Evolutionary conservation across 1,284 basidiomycete genomes (phyloP), one percentile per base, ranked within the genome.

Genomic region (Pascua sp.): DNA sequence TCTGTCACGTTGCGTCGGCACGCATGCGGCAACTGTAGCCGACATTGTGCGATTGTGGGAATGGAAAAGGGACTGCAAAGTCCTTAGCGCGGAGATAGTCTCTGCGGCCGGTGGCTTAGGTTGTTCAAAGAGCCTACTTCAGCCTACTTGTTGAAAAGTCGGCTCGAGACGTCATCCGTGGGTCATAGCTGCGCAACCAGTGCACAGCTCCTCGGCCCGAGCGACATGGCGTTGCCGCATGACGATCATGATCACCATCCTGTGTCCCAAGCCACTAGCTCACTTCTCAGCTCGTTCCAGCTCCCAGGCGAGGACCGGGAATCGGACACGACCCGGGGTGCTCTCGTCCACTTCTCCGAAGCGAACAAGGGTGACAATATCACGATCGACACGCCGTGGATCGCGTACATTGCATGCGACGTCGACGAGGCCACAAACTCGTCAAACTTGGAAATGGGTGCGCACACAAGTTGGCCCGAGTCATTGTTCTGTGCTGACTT

Each of bases 361-460:
- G 61, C 64, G 2, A 62, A 57, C 5, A 67, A 65, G 50, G 67
- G 67, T 2, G 56, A 51, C 38, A 89, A 87, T 84, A 36, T 81
- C 71, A 67, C 77, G 0, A 71, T 76, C 0, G 56, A 78, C 2
- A 89, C 90, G 0, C 90, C 91, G 8, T 94, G 90, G 90, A 89
- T 94, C 62, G 91, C 91, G 5, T 82, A 91, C 65, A 84, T 94
- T 47, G 83, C 84, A 11, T 94, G 91, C 72, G 90, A 92, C 68
- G 69, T 71, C 53, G 90, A 91, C 71, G 82, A 83, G 0, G 40
- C 40, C 18, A 41, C 44, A 46, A 53, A 24, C 49, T 16, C 32
- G 24, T 7, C 40, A 32, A 37, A 47, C 11, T 41, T 42, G 39
- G 15, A 42, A 42, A n/a, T 17, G 16, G 42, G 36, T 48, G 24